Base-by-base conservation (phyloP, 2,329 filamentous ascomycete genomes). In the Colletotrichum sp. region DNA sequence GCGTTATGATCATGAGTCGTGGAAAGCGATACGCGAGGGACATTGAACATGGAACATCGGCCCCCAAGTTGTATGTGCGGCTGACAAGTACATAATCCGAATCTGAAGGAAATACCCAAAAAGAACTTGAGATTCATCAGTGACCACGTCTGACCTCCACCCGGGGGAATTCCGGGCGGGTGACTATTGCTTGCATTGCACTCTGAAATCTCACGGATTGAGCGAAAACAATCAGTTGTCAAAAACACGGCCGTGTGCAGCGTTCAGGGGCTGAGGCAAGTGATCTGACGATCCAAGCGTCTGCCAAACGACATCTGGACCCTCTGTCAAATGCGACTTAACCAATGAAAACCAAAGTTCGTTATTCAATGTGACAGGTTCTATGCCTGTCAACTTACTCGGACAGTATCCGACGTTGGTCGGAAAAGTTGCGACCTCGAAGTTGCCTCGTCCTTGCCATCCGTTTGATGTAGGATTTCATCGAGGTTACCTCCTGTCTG, bases 1-100 rank as follows among this genome's bases (percentile, higher is more conserved):
- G 39, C 55, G 69, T 72, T 57, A 68, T 68, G 55, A 57, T 75
- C 63, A 64, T 63, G 72, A 63, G 34, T 72, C 59, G 59, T 65
- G 34, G 12, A 26, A 36, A 15, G n/a, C 28, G 49, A 55, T 76
- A 64, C 26, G 34, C 49, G 70, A 69, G 49, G 13, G n/a, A 36
- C 26, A 24, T 26, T 44, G 55, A 18, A n/a, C 32, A 49, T 55
- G 57, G 34, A 26, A 49, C 15, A 34, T 30, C 15, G n/a, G 70
- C 64, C 16, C 39, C 36, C 57, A 65, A 26, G 21, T 62, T 6
- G 59, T 21, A 62, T 24, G 59, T 32, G 16, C 32, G 59, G 28
- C 30, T 62, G 59, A 21, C 30, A 62, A 62, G 18, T 62, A 62
- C n/a, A 30, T 21, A 21, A 15, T 62, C 26, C 28, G 18, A 21